Percentiles rank a stretch among this genome's conserved stretches.
Evolutionary conservation across 129 eudicot genomes (phyloP).

Genomic region (Ambrosia artemisiifolia): DNA sequence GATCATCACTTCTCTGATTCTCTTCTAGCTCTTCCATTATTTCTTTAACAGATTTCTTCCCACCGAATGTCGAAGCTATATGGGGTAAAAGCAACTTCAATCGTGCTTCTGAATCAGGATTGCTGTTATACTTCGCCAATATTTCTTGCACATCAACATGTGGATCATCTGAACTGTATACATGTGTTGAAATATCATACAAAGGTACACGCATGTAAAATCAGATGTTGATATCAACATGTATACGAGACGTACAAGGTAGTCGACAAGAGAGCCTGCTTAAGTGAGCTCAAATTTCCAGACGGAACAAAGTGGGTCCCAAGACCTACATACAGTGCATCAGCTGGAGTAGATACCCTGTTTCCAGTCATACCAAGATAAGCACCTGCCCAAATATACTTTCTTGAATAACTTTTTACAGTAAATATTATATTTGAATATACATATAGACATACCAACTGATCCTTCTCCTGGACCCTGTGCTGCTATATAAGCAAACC

Average conservation of each 20-base stretch:
- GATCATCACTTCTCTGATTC: conserved; percentile 58
- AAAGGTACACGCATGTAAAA: background rate
- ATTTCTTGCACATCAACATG: conserved; percentile 51
- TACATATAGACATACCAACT: conserved; percentile 42
- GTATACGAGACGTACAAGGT: conserved; percentile 47
- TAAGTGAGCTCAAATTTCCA: conserved; percentile 54
- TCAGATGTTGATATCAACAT: background rate
- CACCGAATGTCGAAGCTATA: conserved; percentile 67
- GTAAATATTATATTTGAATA: background rate
- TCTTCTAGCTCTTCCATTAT: conserved; percentile 57
- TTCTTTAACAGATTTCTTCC: conserved; percentile 57
- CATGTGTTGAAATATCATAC: background rate
- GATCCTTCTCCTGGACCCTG: conserved; percentile 84
- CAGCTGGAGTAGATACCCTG: conserved; percentile 84
- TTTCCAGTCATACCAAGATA: conserved; percentile 96
- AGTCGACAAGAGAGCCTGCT: conserved; percentile 55
- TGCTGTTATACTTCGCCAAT: conserved; percentile 50
- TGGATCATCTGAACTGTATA: conserved; percentile 68
- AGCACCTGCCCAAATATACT: conserved; percentile 53
- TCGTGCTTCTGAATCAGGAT: conserved; percentile 63
- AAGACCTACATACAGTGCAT: conserved; percentile 84
- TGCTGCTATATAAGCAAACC: conserved; percentile 81
- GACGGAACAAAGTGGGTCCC: conserved; percentile 84
- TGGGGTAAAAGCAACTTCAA: conserved; percentile 72
- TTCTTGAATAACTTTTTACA: background rate